Conservation (phyloP, 495 filamentous ascomycete genomes). For the Jackrogersella minutella region DNA sequence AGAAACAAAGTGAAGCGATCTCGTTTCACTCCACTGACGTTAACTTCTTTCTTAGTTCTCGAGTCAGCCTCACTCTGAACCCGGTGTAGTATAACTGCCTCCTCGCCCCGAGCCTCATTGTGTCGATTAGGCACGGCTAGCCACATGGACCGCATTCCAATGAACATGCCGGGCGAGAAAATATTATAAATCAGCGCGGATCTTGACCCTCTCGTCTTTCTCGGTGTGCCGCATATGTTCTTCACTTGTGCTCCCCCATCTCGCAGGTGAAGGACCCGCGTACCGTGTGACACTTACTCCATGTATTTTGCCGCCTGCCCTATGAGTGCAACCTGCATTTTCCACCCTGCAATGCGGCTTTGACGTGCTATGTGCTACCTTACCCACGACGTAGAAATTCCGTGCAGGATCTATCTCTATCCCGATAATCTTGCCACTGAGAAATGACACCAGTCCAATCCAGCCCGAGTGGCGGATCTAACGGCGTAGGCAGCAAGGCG, state of each 20-base stretch:
- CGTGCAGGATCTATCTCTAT: background rate
- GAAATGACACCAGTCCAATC: background rate
- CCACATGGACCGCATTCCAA: background rate
- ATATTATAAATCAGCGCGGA: background rate
- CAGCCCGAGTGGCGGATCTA: background rate
- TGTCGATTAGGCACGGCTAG: slow-evolving; percentile 19
- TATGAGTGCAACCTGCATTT: no score
- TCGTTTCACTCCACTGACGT: background rate
- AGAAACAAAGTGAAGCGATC: background rate
- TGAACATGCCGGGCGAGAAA: slow-evolving; percentile 16
- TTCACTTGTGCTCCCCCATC: slow-evolving; percentile 25
- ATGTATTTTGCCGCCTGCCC: no score
- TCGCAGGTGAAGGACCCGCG: slow-evolving; percentile 8
- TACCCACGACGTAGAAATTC: no score
- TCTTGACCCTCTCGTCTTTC: slow-evolving; percentile 3
- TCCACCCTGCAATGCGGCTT: no score
- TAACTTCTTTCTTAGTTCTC: background rate
- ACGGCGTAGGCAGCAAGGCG: background rate
- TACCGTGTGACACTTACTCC: background rate
- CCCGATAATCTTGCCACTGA: background rate
- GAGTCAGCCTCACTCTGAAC: background rate
- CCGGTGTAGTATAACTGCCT: no score
- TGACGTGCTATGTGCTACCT: no score
- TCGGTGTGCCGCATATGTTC: slow-evolving; percentile 16
- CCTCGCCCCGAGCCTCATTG: slow-evolving; percentile 22